Percentiles rank a stretch among this genome's conserved stretches.
These are phyloP conservation scores for Microsporum ferrugineum DNA, from an alignment of 2,329 filamentous ascomycete genomes.

Conservation along the genomic window DNA sequence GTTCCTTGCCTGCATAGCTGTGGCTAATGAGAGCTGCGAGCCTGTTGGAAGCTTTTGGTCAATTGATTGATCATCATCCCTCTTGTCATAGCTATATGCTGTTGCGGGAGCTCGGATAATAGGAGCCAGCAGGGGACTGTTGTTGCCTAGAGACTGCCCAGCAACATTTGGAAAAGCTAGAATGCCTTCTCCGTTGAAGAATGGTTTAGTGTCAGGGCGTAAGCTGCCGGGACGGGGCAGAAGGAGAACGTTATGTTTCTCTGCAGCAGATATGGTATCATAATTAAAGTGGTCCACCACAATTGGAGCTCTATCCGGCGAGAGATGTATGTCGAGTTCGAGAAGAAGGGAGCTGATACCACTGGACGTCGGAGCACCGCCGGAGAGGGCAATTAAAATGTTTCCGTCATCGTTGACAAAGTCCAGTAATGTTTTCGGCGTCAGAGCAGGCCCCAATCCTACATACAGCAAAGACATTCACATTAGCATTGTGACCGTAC, in stretches of 20 bases:
- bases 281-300: slow-evolving; percentile 96
- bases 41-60: slow-evolving; percentile 82
- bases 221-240: slow-evolving; percentile 56
- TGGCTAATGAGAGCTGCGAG: slow-evolving; percentile 71
- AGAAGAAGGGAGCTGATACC: slow-evolving; percentile 67
- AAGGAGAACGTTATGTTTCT: slow-evolving; percentile 80
- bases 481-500: neutral
- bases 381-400: slow-evolving; percentile 73
- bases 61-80: slow-evolving; percentile 61
- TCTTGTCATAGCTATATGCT: slow-evolving; percentile 87
- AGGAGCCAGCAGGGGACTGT: slow-evolving; percentile 63
- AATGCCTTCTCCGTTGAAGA: slow-evolving; percentile 58
- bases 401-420: slow-evolving; percentile 90
- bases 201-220: slow-evolving; percentile 60
- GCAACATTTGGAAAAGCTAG: slow-evolving; percentile 73
- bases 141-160: slow-evolving; percentile 69
- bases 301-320: slow-evolving; percentile 68
- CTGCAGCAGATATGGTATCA: slow-evolving; percentile 61
- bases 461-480: slow-evolving; percentile 9
- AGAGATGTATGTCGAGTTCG: slow-evolving; percentile 82
- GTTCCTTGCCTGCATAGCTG: slow-evolving; percentile 81
- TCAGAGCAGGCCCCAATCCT: slow-evolving; percentile 81
- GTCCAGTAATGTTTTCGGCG: slow-evolving; percentile 73
- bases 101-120: slow-evolving; percentile 72
- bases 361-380: slow-evolving; percentile 56